A percentile compares a stretch with the other conserved stretches of the same genome.
phyloP scores from a whole-genome alignment of 805 yeast species.

The Helenozyma rhizophorensis region DNA sequence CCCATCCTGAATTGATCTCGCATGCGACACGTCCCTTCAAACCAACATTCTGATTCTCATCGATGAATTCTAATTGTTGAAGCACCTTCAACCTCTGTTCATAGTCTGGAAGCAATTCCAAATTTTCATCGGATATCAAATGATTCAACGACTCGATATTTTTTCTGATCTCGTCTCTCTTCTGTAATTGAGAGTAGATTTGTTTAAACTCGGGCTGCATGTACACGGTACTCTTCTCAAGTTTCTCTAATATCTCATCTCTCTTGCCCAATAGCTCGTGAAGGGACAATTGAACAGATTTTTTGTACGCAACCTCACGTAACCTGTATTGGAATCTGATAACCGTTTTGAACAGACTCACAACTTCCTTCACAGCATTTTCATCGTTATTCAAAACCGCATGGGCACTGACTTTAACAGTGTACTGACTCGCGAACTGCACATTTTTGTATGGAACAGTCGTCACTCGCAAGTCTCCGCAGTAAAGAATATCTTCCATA shows the following conservation, averaged over 20 bases:
- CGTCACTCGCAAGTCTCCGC: slow-evolving; percentile 31
- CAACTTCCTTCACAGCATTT: slow-evolving; percentile 32
- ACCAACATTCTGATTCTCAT: slow-evolving; percentile 67
- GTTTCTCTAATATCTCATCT: slow-evolving; percentile 24
- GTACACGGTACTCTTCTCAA: slow-evolving; percentile 23
- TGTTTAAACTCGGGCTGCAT: slow-evolving; percentile 40
- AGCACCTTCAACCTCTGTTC: slow-evolving; percentile 82
- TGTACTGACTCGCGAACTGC: slow-evolving; percentile 40
- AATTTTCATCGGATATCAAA: slow-evolving; percentile 77
- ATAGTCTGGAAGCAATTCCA: slow-evolving; percentile 89
- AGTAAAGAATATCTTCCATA: slow-evolving; percentile 32
- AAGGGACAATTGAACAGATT: slow-evolving; percentile 27
- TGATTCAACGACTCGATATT: slow-evolving; percentile 55
- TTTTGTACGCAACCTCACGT: slow-evolving; percentile 40
- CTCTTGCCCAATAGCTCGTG: slow-evolving; percentile 38
- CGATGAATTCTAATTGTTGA: slow-evolving; percentile 75
- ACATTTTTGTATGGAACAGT: slow-evolving; percentile 39
- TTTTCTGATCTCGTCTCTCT: slow-evolving; percentile 41
- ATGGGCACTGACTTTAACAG: slow-evolving; percentile 28
- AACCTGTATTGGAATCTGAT: slow-evolving; percentile 37
- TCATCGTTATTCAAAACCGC: slow-evolving; percentile 33
- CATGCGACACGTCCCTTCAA: slow-evolving; percentile 92
- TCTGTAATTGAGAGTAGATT: slow-evolving; percentile 43
- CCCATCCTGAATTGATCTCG: slow-evolving; percentile 90
- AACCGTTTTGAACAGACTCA: slow-evolving; percentile 29